phyloP scores from a whole-genome alignment of 257 asterid species.

The Craterostigma plantagineum region DNA sequence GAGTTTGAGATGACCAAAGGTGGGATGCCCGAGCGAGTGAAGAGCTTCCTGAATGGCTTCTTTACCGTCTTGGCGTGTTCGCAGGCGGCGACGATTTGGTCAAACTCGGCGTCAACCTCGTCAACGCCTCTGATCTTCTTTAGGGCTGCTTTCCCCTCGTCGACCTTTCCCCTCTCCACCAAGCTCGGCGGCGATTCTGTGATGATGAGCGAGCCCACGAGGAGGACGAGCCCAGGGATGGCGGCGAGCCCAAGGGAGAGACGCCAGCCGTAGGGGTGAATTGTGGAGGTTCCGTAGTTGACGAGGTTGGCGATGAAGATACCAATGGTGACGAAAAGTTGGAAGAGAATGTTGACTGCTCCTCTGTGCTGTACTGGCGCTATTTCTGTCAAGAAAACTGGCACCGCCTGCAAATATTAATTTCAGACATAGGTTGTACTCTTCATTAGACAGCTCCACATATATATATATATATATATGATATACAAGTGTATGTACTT shows the following conservation, averaged over 20 bases:
- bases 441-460: too few species aligned
- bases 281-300: constrained; percentile 52
- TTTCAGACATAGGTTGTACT: not conserved
- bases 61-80: constrained; percentile 65
- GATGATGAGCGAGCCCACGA: constrained; percentile 55
- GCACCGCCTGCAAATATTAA: constrained; percentile 60
- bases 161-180: constrained; percentile 60
- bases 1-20: constrained; percentile 53
- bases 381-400: constrained; percentile 72
- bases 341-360: constrained; percentile 79
- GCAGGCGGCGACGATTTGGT: constrained; percentile 68
- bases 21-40: constrained; percentile 59
- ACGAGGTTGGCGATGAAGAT: constrained; percentile 72
- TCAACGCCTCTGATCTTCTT: constrained; percentile 55
- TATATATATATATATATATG: constrained; percentile 1
- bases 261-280: constrained; percentile 45
- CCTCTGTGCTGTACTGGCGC: constrained; percentile 93
- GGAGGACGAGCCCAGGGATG: constrained; percentile 53
- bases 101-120: constrained; percentile 64
- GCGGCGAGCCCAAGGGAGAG: constrained; percentile 78
- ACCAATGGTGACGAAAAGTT: constrained; percentile 71
- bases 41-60: constrained; percentile 75
- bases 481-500: not conserved
- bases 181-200: constrained; percentile 77
- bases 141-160: constrained; percentile 68